These are phyloP conservation scores for Lyophyllum shimeji DNA, from an alignment of 768 basidiomycete genomes.

Conservation along the genomic window DNA sequence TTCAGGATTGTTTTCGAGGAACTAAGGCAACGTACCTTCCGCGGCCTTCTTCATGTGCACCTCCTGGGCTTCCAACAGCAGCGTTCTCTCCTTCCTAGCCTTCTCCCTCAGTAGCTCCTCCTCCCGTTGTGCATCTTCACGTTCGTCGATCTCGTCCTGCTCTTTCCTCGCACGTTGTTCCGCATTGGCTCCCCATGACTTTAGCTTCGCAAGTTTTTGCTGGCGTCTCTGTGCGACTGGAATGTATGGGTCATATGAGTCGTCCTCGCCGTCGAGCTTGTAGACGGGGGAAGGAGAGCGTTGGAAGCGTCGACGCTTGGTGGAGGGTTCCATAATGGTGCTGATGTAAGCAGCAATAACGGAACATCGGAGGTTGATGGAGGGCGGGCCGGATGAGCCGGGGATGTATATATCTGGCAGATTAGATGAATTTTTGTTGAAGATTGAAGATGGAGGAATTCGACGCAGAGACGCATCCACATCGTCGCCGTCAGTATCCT, in stretches of 20 bases:
- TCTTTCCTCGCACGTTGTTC: conserved; percentile 47
- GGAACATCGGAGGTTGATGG: no score
- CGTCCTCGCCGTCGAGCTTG: conserved; percentile 62
- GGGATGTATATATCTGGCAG: background rate
- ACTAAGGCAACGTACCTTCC: conserved; percentile 55
- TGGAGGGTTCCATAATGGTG: conserved; percentile 35
- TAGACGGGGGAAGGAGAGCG: conserved; percentile 62
- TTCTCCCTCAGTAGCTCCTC: conserved; percentile 76
- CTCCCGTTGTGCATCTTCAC: conserved; percentile 74
- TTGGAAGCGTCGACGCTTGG: conserved; percentile 52
- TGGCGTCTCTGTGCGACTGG: conserved; percentile 84
- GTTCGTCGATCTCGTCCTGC: conserved; percentile 67
- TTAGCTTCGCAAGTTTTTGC: conserved; percentile 75
- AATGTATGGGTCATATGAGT: conserved; percentile 81
- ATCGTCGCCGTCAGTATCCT: conserved; percentile 60
- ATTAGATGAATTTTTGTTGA: background rate
- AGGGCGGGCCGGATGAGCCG: background rate
- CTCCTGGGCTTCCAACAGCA: conserved; percentile 93
- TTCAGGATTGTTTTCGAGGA: background rate
- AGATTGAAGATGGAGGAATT: conserved; percentile 33
- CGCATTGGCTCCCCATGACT: conserved; percentile 55
- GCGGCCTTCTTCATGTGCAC: conserved; percentile 81
- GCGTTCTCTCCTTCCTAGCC: conserved; percentile 79
- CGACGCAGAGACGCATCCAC: conserved; percentile 63
- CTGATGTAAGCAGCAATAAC: conserved; percentile 7